Evolutionary conservation across 2,329 filamentous ascomycete genomes (phyloP), one percentile per base, ranked within the genome.

Genomic region (Dactylellina cionopaga): DNA sequence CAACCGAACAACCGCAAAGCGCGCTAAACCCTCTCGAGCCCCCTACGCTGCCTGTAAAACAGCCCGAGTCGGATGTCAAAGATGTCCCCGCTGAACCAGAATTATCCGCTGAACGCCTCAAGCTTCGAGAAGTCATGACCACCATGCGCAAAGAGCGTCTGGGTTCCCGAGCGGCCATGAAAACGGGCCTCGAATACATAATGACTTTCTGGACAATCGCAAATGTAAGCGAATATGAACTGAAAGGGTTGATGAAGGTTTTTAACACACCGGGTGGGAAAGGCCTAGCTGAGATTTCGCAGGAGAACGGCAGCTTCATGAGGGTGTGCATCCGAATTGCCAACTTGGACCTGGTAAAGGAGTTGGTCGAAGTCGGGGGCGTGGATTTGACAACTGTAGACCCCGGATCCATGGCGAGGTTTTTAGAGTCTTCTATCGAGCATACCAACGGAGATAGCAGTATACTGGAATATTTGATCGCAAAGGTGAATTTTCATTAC

Each of bases 401-500:
- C 10, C 35, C 47, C 9, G 47, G 44, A 35, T 10, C 15, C n/a
- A 51, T 24, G 5, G 24, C 49, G 5, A 37, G 54, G 3, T 11
- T 70, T 3, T 24, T 70, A 3, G 24, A 47, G n/a, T 49, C 55
- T 13, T 47, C 65, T 6, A 62, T 70, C 13, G 62, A 56, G 65
- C 63, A 70, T 15, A 22, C 65, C 6, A 47, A 70, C 5, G 55
- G 37, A 6, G 46, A 46, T 6, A 37, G 29, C 17, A 33, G 44
- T 17, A 37, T 62, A 19, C n/a, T 70, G 15, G 39, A 70, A 5
- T 70, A 52, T 37, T 24, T 70, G n/a, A 63, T 70, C 2, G 41
- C 37, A 0, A 39, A 49, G 10, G 65, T 55, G 11, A n/a, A n/a
- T n/a, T n/a, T n/a, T n/a, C n/a, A n/a, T n/a, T n/a, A n/a, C n/a